A percentile compares a stretch with the other conserved stretches of the same genome.
These are phyloP conservation scores for Amphicarpaea edgeworthii DNA, from an alignment of 306 rosid species.

Conservation along the genomic window DNA sequence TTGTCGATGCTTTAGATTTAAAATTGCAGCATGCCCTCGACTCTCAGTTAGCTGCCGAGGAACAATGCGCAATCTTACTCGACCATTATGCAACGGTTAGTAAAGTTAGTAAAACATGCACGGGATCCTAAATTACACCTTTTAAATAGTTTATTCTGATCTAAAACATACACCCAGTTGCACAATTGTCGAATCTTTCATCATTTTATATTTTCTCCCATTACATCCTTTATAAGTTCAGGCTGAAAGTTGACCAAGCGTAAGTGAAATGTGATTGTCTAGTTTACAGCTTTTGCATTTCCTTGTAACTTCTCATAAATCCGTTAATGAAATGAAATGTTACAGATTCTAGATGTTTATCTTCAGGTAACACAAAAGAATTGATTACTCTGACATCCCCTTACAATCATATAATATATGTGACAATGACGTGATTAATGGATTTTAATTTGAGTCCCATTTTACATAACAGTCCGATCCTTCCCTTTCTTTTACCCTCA, in stretches of 20 bases:
- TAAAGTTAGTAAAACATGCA: background rate
- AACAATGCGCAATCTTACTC: constrained; percentile 65
- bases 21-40: constrained; percentile 66
- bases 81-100: constrained; percentile 57
- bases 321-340: background rate
- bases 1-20: constrained; percentile 60
- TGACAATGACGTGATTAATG: background rate
- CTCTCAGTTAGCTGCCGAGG: constrained; percentile 69
- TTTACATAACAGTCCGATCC: background rate
- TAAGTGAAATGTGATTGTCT: background rate
- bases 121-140: background rate
- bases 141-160: constrained; percentile 13
- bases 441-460: background rate
- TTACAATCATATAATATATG: no score
- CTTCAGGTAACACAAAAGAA: no score
- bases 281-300: constrained; percentile 2
- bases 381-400: no score
- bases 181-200: background rate
- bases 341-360: background rate
- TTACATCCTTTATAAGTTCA: background rate
- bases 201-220: constrained; percentile 2
- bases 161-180: background rate
- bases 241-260: background rate
- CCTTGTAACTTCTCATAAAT: background rate
- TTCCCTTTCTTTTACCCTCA: background rate